Evolutionary conservation across 306 rosid species (phyloP).

Genomic region (Prunus fruticosa): DNA sequence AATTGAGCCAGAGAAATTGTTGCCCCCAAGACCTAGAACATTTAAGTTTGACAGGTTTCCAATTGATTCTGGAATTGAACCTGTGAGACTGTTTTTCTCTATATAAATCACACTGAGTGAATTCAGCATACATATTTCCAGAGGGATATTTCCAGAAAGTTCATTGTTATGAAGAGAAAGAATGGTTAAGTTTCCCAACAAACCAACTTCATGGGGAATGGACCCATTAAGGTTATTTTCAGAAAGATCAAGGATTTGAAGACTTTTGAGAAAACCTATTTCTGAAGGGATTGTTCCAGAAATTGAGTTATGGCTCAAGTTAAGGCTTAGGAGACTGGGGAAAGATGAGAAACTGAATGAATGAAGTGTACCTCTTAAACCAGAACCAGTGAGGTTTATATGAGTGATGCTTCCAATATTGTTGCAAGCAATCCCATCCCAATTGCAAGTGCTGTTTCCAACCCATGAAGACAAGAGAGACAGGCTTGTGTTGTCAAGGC

Average conservation of each 20-base stretch:
- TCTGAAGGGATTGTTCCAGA: constrained; percentile 16
- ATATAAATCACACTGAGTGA: not conserved
- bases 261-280: not conserved
- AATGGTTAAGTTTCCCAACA: not conserved
- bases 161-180: not conserved
- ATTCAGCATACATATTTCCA: constrained; percentile 2
- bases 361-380: constrained; percentile 30
- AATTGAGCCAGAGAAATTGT: constrained; percentile 7
- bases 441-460: constrained; percentile 19
- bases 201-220: constrained; percentile 2
- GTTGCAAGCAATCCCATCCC: constrained; percentile 28
- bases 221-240: constrained; percentile 5
- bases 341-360: constrained; percentile 23
- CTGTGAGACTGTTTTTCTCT: not conserved
- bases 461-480: constrained; percentile 23
- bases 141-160: constrained; percentile 14
- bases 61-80: constrained; percentile 16
- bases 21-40: not conserved
- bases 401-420: constrained; percentile 6
- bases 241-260: constrained; percentile 1
- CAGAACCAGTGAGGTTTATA: constrained; percentile 20
- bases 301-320: constrained; percentile 9
- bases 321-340: constrained; percentile 16
- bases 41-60: constrained; percentile 13
- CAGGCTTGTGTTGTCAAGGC: constrained; percentile 13